phyloP scores from a whole-genome alignment of 2,329 filamentous ascomycete species.

The Diatrype stigma region DNA sequence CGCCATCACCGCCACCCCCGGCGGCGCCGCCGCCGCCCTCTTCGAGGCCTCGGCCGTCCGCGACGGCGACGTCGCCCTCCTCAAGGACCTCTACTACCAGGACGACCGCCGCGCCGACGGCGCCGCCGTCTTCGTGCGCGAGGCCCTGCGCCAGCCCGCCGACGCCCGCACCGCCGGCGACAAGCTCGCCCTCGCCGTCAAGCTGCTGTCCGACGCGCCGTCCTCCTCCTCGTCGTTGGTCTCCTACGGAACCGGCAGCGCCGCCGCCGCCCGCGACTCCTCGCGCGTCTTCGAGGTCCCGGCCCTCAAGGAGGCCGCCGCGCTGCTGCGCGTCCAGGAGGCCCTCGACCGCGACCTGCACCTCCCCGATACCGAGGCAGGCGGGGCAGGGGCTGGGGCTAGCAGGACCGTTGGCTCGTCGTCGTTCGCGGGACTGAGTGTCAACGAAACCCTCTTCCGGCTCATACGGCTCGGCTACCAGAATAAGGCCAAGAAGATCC shows the following conservation, averaged over 20 bases:
- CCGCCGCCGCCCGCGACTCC: slow-evolving; percentile 78
- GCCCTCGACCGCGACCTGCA: slow-evolving; percentile 75
- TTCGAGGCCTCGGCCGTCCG: slow-evolving; percentile 76
- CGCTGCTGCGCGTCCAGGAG: slow-evolving; percentile 81
- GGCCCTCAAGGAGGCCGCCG: slow-evolving; percentile 73
- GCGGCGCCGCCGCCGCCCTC: slow-evolving; percentile 79
- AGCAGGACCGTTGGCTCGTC: not conserved
- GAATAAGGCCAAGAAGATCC: slow-evolving; percentile 81
- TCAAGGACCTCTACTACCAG: slow-evolving; percentile 97
- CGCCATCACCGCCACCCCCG: slow-evolving; percentile 80
- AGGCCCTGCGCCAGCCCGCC: slow-evolving; percentile 73
- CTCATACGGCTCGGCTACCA: slow-evolving; percentile 77
- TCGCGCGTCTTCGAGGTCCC: slow-evolving; percentile 66
- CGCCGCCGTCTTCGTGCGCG: slow-evolving; percentile 78
- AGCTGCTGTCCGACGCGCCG: slow-evolving; percentile 51
- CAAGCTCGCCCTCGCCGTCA: slow-evolving; percentile 82
- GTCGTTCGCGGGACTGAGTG: slow-evolving; percentile 74
- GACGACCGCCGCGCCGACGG: slow-evolving; percentile 89
- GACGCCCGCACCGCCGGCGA: slow-evolving; percentile 69
- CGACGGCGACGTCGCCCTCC: slow-evolving; percentile 69
- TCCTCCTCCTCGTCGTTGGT: too few relatives aligned
- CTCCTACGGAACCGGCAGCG: too few relatives aligned
- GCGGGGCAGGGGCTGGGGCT: too few relatives aligned
- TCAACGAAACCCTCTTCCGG: slow-evolving; percentile 90
- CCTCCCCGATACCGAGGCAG: not conserved